A percentile compares a stretch with the other conserved stretches of the same genome.
These are phyloP conservation scores for Trichoderma koningii DNA, from an alignment of 2,329 filamentous ascomycete species.

Conservation along the genomic window DNA sequence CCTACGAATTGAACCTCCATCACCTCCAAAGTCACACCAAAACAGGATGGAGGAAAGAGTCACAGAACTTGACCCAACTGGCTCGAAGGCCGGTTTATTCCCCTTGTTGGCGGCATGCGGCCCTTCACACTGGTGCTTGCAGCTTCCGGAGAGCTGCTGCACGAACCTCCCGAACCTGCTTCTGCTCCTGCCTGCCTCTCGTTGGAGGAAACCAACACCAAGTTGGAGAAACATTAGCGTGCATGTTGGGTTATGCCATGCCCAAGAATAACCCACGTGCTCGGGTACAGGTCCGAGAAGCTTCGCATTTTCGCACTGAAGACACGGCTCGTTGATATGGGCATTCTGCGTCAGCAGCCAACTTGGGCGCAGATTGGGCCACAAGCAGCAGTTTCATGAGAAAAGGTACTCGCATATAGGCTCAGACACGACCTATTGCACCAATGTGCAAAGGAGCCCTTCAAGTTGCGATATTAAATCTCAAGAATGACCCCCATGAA, in stretches of 20 bases:
- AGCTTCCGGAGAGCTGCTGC: slow-evolving; percentile 13
- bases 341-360: background rate
- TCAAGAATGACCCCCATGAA: background rate
- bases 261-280: slow-evolving; percentile 18
- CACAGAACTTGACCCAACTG: background rate
- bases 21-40: background rate
- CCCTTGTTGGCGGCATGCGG: slow-evolving; percentile 10
- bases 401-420: background rate
- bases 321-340: background rate
- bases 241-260: background rate
- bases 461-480: slow-evolving; percentile 1
- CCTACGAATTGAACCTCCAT: background rate
- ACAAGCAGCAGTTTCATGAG: background rate
- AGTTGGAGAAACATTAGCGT: background rate
- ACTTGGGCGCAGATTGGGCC: background rate
- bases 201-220: background rate
- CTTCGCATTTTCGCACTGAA: background rate
- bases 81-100: slow-evolving; percentile 10
- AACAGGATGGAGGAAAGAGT: background rate
- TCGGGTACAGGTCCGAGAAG: slow-evolving; percentile 13
- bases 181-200: no score
- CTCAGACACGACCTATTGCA: background rate
- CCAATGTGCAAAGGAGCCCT: slow-evolving; percentile 2
- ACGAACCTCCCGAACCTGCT: slow-evolving; percentile 1
- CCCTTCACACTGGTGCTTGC: slow-evolving; percentile 10